Conservation (phyloP, 2,329 filamentous ascomycete species). For the Botryotinia narcissicola region DNA sequence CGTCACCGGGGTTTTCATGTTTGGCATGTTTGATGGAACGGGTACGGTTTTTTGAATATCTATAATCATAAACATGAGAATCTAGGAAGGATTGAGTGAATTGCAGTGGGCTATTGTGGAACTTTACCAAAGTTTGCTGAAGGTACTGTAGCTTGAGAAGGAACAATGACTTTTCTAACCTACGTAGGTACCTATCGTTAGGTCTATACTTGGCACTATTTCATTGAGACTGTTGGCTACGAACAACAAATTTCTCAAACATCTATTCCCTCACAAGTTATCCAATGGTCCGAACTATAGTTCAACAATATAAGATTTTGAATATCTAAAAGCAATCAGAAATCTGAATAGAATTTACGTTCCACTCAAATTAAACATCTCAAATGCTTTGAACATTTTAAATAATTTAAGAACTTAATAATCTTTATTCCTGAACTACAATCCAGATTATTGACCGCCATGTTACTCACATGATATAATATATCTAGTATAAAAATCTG, state of each 20-base stretch:
- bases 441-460: too few species aligned
- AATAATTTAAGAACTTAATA: too few species aligned
- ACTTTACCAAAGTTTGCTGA: background rate
- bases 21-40: slow-evolving; percentile 12
- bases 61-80: background rate
- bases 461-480: too few species aligned
- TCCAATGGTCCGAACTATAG: too few species aligned
- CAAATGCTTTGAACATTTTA: too few species aligned
- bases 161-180: background rate
- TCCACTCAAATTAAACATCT: too few species aligned
- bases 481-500: background rate
- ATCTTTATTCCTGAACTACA: too few species aligned
- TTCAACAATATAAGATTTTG: too few species aligned
- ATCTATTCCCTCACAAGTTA: background rate
- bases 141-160: background rate
- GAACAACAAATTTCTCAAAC: background rate
- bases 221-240: background rate
- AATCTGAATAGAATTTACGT: too few species aligned
- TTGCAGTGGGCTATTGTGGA: background rate
- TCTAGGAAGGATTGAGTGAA: background rate
- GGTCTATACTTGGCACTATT: background rate
- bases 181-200: too few species aligned
- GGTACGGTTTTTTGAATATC: background rate
- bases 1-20: slow-evolving; percentile 17
- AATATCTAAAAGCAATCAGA: too few species aligned